Conservation (phyloP, 805 yeast genomes). For the Pichia sporocuriosa region DNA sequence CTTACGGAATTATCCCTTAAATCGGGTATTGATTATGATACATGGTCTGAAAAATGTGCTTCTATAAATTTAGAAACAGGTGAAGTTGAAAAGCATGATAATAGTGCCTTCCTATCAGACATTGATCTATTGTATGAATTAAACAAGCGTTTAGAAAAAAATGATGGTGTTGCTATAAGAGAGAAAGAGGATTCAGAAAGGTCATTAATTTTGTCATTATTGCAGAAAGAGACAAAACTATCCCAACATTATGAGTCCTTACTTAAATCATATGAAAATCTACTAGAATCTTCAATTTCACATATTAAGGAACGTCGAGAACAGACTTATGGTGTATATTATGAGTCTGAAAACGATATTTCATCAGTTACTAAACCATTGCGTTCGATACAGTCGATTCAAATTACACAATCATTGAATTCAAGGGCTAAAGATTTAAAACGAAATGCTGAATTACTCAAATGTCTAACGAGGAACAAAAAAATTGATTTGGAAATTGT, state of each 20-base stretch:
- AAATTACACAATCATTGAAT: not conserved
- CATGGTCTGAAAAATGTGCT: slow-evolving; percentile 1
- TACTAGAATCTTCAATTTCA: slow-evolving; percentile 12
- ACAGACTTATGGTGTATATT: slow-evolving; percentile 5
- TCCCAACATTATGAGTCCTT: slow-evolving; percentile 9
- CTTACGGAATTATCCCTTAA: slow-evolving; percentile 4
- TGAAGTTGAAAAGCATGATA: not conserved
- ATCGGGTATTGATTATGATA: slow-evolving; percentile 5
- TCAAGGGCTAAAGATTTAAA: not conserved
- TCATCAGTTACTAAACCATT: not conserved
- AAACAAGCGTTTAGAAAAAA: not conserved
- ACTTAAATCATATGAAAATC: slow-evolving; percentile 12
- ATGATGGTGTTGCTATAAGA: not conserved
- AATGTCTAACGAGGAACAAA: not conserved
- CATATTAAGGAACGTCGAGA: slow-evolving; percentile 2
- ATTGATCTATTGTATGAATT: not conserved
- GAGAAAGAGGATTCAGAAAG: slow-evolving; percentile 1
- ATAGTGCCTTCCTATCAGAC: not conserved
- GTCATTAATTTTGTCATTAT: not conserved
- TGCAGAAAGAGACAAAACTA: slow-evolving; percentile 11
- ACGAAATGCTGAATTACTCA: slow-evolving; percentile 4
- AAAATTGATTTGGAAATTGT: not conserved
- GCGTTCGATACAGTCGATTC: slow-evolving; percentile 2
- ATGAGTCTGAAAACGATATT: not conserved
- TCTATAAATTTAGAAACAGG: not conserved